Evolutionary conservation across 1,284 basidiomycete genomes (phyloP).

Genomic region (Pterula multifida): DNA sequence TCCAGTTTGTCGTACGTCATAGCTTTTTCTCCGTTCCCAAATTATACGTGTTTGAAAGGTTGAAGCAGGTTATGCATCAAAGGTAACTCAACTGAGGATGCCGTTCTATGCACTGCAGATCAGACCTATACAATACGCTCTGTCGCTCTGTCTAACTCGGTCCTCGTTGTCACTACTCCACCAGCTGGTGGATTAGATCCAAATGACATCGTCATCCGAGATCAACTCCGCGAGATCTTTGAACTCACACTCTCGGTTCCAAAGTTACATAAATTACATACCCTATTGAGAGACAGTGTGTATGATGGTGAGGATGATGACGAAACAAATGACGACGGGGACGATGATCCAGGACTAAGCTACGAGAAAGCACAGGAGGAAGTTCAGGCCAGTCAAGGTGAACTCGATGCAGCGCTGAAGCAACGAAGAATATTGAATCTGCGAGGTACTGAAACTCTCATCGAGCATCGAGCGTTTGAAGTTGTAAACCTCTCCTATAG

Average conservation of each 20-base stretch:
- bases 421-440: slow-evolving; percentile 62
- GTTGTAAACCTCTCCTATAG: slow-evolving; percentile 21
- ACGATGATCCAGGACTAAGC: slow-evolving; percentile 21
- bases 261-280: slow-evolving; percentile 55
- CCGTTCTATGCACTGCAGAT: slow-evolving; percentile 72
- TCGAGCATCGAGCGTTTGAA: neutral
- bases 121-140: slow-evolving; percentile 76
- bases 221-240: slow-evolving; percentile 65
- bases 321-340: slow-evolving; percentile 45
- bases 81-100: slow-evolving; percentile 71
- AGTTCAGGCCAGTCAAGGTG: slow-evolving; percentile 71
- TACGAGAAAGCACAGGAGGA: slow-evolving; percentile 11
- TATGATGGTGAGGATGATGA: slow-evolving; percentile 52
- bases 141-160: slow-evolving; percentile 75
- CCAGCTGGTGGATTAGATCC: slow-evolving; percentile 17
- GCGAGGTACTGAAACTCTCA: slow-evolving; percentile 34
- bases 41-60: slow-evolving; percentile 7
- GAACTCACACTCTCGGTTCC: slow-evolving; percentile 68
- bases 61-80: slow-evolving; percentile 60
- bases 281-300: slow-evolving; percentile 26
- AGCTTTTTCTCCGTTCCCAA: neutral
- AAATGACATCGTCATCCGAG: slow-evolving; percentile 34
- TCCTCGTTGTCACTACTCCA: slow-evolving; percentile 59
- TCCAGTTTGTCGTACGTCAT: slow-evolving; percentile 16
- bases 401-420: slow-evolving; percentile 52